phyloP scores from a whole-genome alignment of 148 eudicot genomes.

The Silene latifolia region DNA sequence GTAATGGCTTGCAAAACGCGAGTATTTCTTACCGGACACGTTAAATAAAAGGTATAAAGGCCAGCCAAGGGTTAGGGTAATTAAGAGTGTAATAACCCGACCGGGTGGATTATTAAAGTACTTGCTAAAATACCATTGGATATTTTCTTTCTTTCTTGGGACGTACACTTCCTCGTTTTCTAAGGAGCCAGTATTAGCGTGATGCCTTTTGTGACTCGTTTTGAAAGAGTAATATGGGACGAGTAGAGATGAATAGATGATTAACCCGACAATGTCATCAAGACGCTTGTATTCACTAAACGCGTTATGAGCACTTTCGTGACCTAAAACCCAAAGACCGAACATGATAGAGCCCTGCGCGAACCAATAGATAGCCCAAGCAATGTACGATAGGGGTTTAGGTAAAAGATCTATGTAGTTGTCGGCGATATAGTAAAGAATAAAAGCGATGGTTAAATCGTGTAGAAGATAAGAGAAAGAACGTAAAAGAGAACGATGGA shows the following conservation, averaged over 20 bases:
- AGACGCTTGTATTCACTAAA: constrained; percentile 5
- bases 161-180: constrained; percentile 26
- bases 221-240: constrained; percentile 2
- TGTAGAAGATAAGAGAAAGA: constrained; percentile 12
- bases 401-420: background rate
- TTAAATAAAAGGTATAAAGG: constrained; percentile 11
- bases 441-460: background rate
- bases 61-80: constrained; percentile 16
- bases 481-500: constrained; percentile 7
- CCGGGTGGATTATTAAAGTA: constrained; percentile 49
- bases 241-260: constrained; percentile 6
- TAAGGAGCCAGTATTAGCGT: constrained; percentile 19
- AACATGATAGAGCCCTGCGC: constrained; percentile 17
- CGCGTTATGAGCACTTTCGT: constrained; percentile 10
- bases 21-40: constrained; percentile 8
- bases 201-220: constrained; percentile 15
- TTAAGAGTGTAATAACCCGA: constrained; percentile 33
- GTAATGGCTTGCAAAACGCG: constrained; percentile 11
- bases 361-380: constrained; percentile 10
- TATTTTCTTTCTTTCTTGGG: constrained; percentile 33
- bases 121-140: constrained; percentile 31
- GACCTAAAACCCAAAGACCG: constrained; percentile 18
- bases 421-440: constrained; percentile 1
- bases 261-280: constrained; percentile 1
- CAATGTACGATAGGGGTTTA: background rate